Percentiles rank a stretch among this genome's conserved stretches.
Evolutionary conservation across 108 stramenopile genomes (phyloP).

Genomic region (Skeletonema grethae): DNA sequence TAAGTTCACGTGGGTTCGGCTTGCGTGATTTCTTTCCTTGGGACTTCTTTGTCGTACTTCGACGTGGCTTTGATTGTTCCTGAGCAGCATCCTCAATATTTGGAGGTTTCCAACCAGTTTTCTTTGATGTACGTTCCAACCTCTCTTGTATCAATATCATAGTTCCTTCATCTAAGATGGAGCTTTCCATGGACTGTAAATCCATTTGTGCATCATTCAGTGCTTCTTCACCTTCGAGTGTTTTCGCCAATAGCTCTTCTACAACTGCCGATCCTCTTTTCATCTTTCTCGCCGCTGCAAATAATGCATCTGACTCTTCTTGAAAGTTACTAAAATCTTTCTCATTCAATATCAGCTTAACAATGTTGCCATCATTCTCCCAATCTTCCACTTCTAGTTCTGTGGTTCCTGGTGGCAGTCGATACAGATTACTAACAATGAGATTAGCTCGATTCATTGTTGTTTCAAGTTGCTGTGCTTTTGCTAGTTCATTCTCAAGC

Average conservation of each 20-base stretch:
- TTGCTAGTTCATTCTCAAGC: slow-evolving; percentile 67
- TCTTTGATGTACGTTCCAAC: slow-evolving; percentile 59
- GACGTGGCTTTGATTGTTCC: slow-evolving; percentile 6
- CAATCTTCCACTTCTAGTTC: slow-evolving; percentile 78
- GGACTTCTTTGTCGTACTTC: background rate
- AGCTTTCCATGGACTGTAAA: slow-evolving; percentile 42
- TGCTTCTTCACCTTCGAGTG: slow-evolving; percentile 42
- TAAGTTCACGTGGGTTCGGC: slow-evolving; percentile 65
- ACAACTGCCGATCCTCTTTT: slow-evolving; percentile 81
- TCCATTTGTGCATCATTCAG: slow-evolving; percentile 58
- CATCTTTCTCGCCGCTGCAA: slow-evolving; percentile 77
- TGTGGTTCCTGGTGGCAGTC: slow-evolving; percentile 55
- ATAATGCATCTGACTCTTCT: slow-evolving; percentile 83
- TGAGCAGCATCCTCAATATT: background rate
- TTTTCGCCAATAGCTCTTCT: slow-evolving; percentile 59
- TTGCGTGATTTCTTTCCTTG: slow-evolving; percentile 19
- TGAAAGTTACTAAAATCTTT: slow-evolving; percentile 64
- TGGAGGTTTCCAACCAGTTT: slow-evolving; percentile 62
- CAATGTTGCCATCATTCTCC: slow-evolving; percentile 72
- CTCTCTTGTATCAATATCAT: slow-evolving; percentile 63
- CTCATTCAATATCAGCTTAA: slow-evolving; percentile 60
- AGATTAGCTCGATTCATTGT: slow-evolving; percentile 74
- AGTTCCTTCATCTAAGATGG: slow-evolving; percentile 54
- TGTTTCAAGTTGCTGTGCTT: slow-evolving; percentile 68
- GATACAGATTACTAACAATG: slow-evolving; percentile 72